These are phyloP conservation scores for Nannizziopsis barbatae DNA, from an alignment of 2,329 filamentous ascomycete genomes.

Conservation along the genomic window DNA sequence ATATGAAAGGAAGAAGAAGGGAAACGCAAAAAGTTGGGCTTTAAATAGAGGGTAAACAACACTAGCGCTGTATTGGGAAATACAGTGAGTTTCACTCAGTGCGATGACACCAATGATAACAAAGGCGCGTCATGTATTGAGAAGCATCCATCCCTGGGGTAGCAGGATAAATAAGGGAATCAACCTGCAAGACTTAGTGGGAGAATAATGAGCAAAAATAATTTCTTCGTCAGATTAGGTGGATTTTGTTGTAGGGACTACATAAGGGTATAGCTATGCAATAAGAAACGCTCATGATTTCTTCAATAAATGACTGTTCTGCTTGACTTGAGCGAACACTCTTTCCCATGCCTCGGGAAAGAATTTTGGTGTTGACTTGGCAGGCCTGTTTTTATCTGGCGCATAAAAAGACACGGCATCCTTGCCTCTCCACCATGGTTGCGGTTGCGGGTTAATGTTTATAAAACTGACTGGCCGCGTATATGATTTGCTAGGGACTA, in stretches of 20 bases:
- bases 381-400: slow-evolving; percentile 28
- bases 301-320: slow-evolving; percentile 10
- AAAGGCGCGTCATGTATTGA: no score
- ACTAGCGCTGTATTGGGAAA: not conserved
- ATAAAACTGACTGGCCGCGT: slow-evolving; percentile 34
- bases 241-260: not conserved
- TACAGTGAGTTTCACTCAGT: not conserved
- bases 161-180: not conserved
- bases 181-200: not conserved
- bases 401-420: slow-evolving; percentile 32
- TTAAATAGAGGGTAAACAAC: not conserved
- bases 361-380: slow-evolving; percentile 29
- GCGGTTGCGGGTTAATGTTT: slow-evolving; percentile 27
- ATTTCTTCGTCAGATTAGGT: no score
- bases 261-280: slow-evolving; percentile 3
- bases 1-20: slow-evolving; percentile 2
- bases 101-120: no score
- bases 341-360: slow-evolving; percentile 36
- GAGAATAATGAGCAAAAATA: no score
- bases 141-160: no score
- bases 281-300: slow-evolving; percentile 5
- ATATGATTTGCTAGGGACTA: slow-evolving; percentile 26
- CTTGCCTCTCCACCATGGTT: slow-evolving; percentile 30
- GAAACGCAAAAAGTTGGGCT: not conserved
- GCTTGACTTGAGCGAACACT: slow-evolving; percentile 33